Conservation (phyloP, 176 grass and related monocot genomes). For the Panicum miliaceum region DNA sequence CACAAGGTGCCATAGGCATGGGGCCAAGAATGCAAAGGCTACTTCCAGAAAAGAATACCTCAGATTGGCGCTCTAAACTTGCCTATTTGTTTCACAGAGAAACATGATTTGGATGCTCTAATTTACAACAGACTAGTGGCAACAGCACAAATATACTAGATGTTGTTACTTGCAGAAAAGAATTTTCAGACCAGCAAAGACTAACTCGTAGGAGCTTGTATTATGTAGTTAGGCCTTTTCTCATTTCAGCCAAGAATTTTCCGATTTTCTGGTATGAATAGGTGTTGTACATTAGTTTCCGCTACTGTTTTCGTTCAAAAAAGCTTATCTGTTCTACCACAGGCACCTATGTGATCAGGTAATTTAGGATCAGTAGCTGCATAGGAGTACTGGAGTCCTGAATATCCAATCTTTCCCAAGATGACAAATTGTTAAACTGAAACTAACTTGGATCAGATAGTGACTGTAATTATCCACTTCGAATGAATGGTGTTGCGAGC, state of each 20-base stretch:
- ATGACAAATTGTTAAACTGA: neutral
- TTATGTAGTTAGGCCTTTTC: neutral
- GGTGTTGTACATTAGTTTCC: too few species aligned
- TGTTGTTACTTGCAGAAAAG: neutral
- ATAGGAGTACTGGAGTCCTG: neutral
- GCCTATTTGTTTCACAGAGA: slow-evolving; percentile 23
- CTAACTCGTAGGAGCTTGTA: neutral
- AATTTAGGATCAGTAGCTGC: slow-evolving; percentile 1
- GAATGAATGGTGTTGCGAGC: neutral
- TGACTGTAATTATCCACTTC: neutral
- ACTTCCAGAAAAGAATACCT: neutral
- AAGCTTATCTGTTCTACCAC: neutral
- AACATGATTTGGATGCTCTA: slow-evolving; percentile 12
- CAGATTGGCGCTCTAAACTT: neutral
- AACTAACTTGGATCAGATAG: slow-evolving; percentile 20
- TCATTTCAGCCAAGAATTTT: neutral
- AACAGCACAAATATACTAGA: neutral
- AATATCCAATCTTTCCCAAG: slow-evolving; percentile 11
- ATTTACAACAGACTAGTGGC: neutral
- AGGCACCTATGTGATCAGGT: neutral
- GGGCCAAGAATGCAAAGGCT: neutral
- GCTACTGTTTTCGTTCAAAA: too few species aligned
- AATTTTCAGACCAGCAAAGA: neutral
- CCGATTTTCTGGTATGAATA: too few species aligned
- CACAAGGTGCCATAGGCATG: neutral